Percentiles rank a stretch among this genome's conserved stretches.
Evolutionary conservation across 176 grass and related monocot species (phyloP).

Genomic region (Aechmea fasciata): DNA sequence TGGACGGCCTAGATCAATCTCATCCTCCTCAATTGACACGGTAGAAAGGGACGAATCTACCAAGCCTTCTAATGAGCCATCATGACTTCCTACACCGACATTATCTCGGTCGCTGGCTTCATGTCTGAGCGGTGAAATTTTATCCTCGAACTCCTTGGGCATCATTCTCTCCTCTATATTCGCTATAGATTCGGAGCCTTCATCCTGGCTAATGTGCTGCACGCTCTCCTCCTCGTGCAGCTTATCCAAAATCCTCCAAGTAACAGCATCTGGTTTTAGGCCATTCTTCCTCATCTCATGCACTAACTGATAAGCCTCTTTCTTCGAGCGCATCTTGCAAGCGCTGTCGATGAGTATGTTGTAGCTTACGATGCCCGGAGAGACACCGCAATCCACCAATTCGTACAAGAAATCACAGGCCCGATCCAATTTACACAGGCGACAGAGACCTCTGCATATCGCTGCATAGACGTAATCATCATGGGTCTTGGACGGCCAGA

Average conservation of each 20-base stretch:
- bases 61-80: slow-evolving; percentile 16
- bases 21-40: slow-evolving; percentile 7
- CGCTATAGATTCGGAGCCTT: slow-evolving; percentile 9
- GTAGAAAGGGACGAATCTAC: slow-evolving; percentile 16
- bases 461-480: slow-evolving; percentile 72
- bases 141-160: background rate
- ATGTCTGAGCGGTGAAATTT: background rate
- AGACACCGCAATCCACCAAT: slow-evolving; percentile 45
- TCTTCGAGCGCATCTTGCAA: slow-evolving; percentile 50
- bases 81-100: background rate
- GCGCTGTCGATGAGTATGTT: slow-evolving; percentile 67
- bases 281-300: slow-evolving; percentile 81
- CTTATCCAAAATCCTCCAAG: slow-evolving; percentile 84
- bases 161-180: slow-evolving; percentile 3
- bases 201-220: slow-evolving; percentile 15
- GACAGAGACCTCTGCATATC: slow-evolving; percentile 54
- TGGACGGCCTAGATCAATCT: slow-evolving; percentile 15
- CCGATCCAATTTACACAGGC: slow-evolving; percentile 48
- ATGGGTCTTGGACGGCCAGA: slow-evolving; percentile 77
- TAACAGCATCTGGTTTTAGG: slow-evolving; percentile 49
- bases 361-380: slow-evolving; percentile 59
- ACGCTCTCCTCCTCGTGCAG: slow-evolving; percentile 14
- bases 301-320: slow-evolving; percentile 50
- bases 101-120: background rate
- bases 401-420: slow-evolving; percentile 85